Percentiles rank a stretch among this genome's conserved stretches.
Evolutionary conservation across 1,284 basidiomycete genomes (phyloP).

Genomic region (Leccinum huronense): DNA sequence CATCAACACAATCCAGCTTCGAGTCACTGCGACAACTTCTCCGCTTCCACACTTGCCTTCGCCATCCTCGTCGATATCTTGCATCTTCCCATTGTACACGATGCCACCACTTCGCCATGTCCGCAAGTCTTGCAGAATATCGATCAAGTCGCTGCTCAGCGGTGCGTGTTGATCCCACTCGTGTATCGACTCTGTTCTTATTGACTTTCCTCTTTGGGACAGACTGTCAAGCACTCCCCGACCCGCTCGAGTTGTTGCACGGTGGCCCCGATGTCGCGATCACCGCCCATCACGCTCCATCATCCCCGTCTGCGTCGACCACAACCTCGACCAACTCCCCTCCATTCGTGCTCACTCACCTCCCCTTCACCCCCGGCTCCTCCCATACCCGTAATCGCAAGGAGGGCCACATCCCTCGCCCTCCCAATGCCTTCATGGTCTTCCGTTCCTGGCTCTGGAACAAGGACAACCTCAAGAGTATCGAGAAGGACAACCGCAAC

Average conservation of each 20-base stretch:
- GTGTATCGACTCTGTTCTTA: too few relatives aligned
- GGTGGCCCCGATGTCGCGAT: constrained; percentile 15
- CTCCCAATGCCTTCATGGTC: constrained; percentile 83
- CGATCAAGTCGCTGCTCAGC: constrained; percentile 37
- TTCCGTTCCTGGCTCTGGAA: constrained; percentile 72
- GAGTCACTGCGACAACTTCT: constrained; percentile 10
- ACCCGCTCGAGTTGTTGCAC: constrained; percentile 10
- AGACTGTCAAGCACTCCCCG: too few relatives aligned
- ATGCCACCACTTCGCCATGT: constrained; percentile 38
- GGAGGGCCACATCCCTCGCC: constrained; percentile 61
- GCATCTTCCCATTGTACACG: constrained; percentile 10
- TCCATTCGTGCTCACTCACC: constrained; percentile 26
- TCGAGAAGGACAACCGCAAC: constrained; percentile 49
- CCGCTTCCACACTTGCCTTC: neutral
- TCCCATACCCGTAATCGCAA: constrained; percentile 45
- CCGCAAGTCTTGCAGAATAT: constrained; percentile 40
- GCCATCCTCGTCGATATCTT: constrained; percentile 3
- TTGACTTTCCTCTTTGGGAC: too few relatives aligned
- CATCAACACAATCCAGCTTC: constrained; percentile 5
- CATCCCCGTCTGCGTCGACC: constrained; percentile 25
- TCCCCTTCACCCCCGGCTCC: constrained; percentile 32
- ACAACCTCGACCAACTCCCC: constrained; percentile 17
- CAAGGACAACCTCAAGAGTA: constrained; percentile 41
- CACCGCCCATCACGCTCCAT: constrained; percentile 5
- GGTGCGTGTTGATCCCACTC: constrained; percentile 23